Base-by-base conservation (phyloP, 176 grass and related monocot species). In the Canna indica region DNA sequence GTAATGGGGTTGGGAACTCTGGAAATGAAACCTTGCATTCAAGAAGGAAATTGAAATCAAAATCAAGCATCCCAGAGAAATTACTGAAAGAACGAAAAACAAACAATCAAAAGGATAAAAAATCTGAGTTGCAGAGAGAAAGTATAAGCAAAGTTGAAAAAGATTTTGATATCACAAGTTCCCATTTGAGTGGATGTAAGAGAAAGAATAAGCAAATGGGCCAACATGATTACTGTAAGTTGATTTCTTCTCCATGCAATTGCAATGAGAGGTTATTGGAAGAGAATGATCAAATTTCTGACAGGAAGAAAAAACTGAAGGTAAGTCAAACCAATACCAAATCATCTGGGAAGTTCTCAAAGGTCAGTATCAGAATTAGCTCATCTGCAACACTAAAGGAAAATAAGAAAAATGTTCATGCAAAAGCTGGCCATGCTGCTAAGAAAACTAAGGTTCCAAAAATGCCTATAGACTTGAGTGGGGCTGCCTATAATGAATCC, bases 71-170 rank as follows among this genome's bases (percentile, higher is more conserved):
- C 64, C 34, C 36, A 85, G 86, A 81, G 13, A 75, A 47, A 32
- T 60, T 34, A 72, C 67, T 76, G 22, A 76, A 84, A 70, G 83
- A 84, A 42, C 76, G 33, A 74, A 79, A 85, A 48, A 63, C 73
- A 80, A 71, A 50, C 76, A 80, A 12, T 72, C 76, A 77, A 33
- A 85, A 64, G 65, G 68, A 82, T 71, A 48, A 77, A 39, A 50
- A 47, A 64, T 59, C 64, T 67, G 88, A 91, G 68, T 78, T 78
- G 54, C 83, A 81, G 41, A 90, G 85, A 70, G 90, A 99, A 82
- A 77, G 50, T 36, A 85, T 75, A 87, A 57, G 74, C 53, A 91
- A 83, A 77, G 41, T 76, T 7, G 41, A 82, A 45, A 79, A 45
- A 71, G 47, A 76, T 79, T 73, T 3, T 20, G 50, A 57, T 74